Conservation (phyloP, 345 rosid genomes). For the Ceriops tagal region DNA sequence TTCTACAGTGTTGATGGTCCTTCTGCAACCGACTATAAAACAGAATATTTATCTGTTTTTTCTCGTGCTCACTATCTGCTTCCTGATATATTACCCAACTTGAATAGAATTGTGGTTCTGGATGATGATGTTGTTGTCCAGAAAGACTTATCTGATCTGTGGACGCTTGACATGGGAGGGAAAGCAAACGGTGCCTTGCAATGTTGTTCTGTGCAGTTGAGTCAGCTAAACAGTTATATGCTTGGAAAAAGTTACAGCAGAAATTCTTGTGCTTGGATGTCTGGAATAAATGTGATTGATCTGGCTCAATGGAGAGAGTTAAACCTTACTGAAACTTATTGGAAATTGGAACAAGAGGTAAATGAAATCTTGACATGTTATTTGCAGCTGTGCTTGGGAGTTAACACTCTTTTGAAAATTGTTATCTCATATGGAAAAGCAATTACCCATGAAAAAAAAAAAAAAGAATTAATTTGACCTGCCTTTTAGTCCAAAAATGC, state of each 20-base stretch:
- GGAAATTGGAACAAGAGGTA: conserved; percentile 55
- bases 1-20: conserved; percentile 33
- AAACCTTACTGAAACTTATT: conserved; percentile 52
- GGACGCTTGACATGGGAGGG: conserved; percentile 74
- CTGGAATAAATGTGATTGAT: conserved; percentile 85
- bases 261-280: conserved; percentile 79
- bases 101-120: conserved; percentile 68
- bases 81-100: conserved; percentile 60
- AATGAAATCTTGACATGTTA: conserved; percentile 18
- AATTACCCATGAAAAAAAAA: not conserved
- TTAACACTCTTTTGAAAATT: not conserved
- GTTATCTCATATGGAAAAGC: conserved; percentile 3
- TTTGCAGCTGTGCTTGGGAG: not conserved
- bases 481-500: not conserved
- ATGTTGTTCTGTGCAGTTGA: conserved; percentile 63
- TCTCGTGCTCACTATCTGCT: conserved; percentile 77
- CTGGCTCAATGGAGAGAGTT: conserved; percentile 70
- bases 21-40: conserved; percentile 41
- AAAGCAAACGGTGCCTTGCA: conserved; percentile 78
- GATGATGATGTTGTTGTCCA: conserved; percentile 93
- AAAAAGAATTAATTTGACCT: not conserved
- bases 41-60: conserved; percentile 69
- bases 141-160: conserved; percentile 67
- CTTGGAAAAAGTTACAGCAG: conserved; percentile 37
- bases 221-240: conserved; percentile 54